Conservation (phyloP, 176 grass and related monocot species). For the Bothriochloa decipiens region DNA sequence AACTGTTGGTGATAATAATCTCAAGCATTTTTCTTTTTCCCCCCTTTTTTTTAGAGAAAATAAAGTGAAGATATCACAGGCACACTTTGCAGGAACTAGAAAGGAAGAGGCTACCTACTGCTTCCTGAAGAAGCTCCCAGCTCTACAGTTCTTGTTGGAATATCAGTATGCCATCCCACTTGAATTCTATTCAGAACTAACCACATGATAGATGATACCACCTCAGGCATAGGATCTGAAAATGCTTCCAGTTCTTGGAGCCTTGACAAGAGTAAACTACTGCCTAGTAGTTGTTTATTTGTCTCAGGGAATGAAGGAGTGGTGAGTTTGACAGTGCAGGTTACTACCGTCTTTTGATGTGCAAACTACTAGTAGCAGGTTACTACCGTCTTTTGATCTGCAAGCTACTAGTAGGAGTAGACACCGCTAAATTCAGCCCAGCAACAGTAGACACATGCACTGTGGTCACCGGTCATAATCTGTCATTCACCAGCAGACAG, state of each 20-base stretch:
- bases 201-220: too few relatives aligned
- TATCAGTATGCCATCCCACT: too few relatives aligned
- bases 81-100: not conserved
- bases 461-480: constrained; percentile 13
- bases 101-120: too few relatives aligned
- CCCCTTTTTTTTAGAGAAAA: not conserved
- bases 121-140: too few relatives aligned
- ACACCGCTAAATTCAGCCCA: too few relatives aligned
- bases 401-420: not conserved
- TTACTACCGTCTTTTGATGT: not conserved
- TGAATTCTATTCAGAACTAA: too few relatives aligned
- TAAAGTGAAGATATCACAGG: not conserved
- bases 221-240: too few relatives aligned
- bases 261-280: too few relatives aligned
- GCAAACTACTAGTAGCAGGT: not conserved
- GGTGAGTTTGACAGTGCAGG: not conserved
- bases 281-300: not conserved
- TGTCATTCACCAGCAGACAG: constrained; percentile 32
- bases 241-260: too few relatives aligned
- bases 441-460: constrained; percentile 2
- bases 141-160: too few relatives aligned
- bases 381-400: too few relatives aligned
- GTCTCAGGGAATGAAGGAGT: not conserved
- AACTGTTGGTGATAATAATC: constrained; percentile 18
- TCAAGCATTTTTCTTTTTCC: not conserved